Evolutionary conservation across 495 filamentous ascomycete species (phyloP), one percentile per base, ranked within the genome.

Genomic region (Podospora pseudoanserina): DNA sequence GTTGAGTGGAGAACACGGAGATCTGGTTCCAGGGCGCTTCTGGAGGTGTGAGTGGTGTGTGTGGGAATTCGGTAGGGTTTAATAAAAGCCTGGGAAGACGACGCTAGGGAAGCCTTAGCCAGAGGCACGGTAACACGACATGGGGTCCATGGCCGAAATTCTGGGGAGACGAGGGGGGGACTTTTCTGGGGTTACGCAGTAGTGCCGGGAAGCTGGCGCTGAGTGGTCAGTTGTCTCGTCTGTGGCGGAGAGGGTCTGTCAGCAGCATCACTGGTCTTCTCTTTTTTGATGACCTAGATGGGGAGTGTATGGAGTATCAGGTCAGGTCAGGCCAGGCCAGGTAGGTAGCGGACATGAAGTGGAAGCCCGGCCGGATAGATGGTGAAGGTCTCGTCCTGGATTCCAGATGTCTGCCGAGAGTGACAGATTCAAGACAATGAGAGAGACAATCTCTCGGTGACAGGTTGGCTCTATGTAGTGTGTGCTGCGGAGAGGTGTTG

Each of bases 1-100:
- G 74, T 67, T 68, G 53, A 55, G 74, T 72, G 72, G 72, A 72
- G 73, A 67, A 70, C 53, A 66, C 56, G 68, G 69, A 61, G 74
- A 72, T 72, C 70, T 74, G 32, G 70, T 69, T 65, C 62, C 61
- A 70, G 39, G 66, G 44, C 56, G 67, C 61, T 63, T 28, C 32
- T 16, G 58, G 60, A 57, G 60, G 16, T 49, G 60, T 58, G 28
- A 32, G 7, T 7, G 0, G 18, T 64, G 23, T 23, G 23, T 23
- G 23, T 23, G 23, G 23, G 23, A 23, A 23, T 39, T 53, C 30
- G 65, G 65, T 67, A 67, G 34, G 65, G 18, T 64, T 59, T 58
- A 59, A 56, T 23, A 67, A 55, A 26, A 63, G 44, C 30, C 28
- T 61, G 59, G 61, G 34, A 63, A 30, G 66, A 63, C 63, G 62